phyloP scores from a whole-genome alignment of 768 basidiomycete genomes.

The Tulasnella sp. region DNA sequence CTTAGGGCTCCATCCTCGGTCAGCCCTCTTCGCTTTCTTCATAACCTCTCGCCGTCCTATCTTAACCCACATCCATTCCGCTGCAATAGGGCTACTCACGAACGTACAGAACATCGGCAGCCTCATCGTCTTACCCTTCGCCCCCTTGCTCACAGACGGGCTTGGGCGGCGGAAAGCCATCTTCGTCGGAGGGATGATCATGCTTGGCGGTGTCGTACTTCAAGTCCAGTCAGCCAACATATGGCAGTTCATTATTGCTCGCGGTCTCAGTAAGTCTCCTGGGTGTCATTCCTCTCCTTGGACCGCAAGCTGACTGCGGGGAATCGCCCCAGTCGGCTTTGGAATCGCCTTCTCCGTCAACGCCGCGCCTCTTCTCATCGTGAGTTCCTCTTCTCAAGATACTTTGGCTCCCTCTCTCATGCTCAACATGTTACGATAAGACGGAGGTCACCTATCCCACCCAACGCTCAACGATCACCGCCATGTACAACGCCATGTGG shows the following conservation, averaged over 20 bases:
- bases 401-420: too few relatives aligned
- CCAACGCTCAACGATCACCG: slow-evolving; percentile 36
- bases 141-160: slow-evolving; percentile 56
- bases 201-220: slow-evolving; percentile 58
- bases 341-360: slow-evolving; percentile 60
- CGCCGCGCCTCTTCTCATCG: slow-evolving; percentile 35
- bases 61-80: background rate
- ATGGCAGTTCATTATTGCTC: slow-evolving; percentile 53
- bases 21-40: background rate
- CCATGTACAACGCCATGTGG: slow-evolving; percentile 60
- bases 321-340: slow-evolving; percentile 67
- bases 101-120: slow-evolving; percentile 23
- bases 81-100: slow-evolving; percentile 19
- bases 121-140: slow-evolving; percentile 53
- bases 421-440: too few relatives aligned
- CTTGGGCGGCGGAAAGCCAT: slow-evolving; percentile 58
- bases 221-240: slow-evolving; percentile 48
- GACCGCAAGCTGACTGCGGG: too few relatives aligned
- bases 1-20: slow-evolving; percentile 16
- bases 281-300: too few relatives aligned
- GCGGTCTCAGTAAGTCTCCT: slow-evolving; percentile 41
- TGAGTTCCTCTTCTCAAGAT: too few relatives aligned
- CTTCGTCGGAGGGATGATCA: slow-evolving; percentile 58
- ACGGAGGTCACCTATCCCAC: slow-evolving; percentile 57
- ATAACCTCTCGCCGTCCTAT: background rate